phyloP scores from a whole-genome alignment of 805 yeast genomes.

The Sugiyamaella boreocaroliniensis region DNA sequence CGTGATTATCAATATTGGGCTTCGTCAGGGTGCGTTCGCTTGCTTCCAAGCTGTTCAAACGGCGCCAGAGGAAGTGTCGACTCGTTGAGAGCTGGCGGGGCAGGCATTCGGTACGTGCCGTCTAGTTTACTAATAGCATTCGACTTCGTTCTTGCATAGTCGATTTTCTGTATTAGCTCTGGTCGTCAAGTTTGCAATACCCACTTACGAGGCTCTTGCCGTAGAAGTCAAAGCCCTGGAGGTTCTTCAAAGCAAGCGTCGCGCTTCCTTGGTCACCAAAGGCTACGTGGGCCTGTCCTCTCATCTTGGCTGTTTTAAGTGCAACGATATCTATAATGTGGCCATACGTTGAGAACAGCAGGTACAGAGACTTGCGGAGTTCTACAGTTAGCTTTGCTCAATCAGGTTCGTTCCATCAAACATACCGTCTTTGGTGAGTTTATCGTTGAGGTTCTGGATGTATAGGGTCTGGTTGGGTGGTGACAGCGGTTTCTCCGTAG shows the following conservation, averaged over 20 bases:
- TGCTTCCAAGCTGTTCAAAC: constrained; percentile 5
- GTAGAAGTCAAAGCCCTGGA: constrained; percentile 29
- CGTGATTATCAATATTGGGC: neutral
- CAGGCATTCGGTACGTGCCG: constrained; percentile 23
- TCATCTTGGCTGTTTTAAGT: constrained; percentile 32
- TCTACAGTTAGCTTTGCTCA: constrained; percentile 18
- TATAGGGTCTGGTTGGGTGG: constrained; percentile 31
- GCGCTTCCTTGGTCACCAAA: constrained; percentile 29
- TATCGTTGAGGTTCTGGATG: constrained; percentile 34
- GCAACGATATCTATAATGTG: constrained; percentile 32
- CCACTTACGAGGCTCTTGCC: constrained; percentile 28
- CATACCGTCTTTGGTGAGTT: constrained; percentile 28
- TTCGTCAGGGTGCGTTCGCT: neutral
- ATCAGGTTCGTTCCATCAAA: neutral
- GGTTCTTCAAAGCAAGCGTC: constrained; percentile 24
- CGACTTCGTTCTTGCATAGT: constrained; percentile 28
- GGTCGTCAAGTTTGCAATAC: neutral
- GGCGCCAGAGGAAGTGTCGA: constrained; percentile 17
- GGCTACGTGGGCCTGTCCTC: constrained; percentile 40
- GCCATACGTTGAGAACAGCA: constrained; percentile 35
- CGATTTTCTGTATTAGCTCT: constrained; percentile 16
- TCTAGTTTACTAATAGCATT: constrained; percentile 27
- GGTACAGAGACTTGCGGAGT: constrained; percentile 29
- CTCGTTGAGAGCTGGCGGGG: constrained; percentile 10
- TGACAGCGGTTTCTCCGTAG: constrained; percentile 1